Evolutionary conservation across 1,139 yeast genomes (phyloP).

Genomic region (Hansenula sp.): DNA sequence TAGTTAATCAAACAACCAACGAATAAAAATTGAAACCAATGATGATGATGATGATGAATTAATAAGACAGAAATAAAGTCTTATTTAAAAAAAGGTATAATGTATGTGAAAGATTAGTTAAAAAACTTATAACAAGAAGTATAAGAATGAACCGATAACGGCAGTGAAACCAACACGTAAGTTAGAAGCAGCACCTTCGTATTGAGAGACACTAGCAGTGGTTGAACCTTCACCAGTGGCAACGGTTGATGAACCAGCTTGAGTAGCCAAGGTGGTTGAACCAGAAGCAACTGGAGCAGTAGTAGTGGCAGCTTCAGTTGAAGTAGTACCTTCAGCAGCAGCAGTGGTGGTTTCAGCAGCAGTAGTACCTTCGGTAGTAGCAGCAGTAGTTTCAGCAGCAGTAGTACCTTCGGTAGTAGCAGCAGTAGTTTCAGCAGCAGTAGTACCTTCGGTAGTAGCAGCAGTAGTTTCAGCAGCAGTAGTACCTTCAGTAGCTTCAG

Average conservation of each 20-base stretch:
- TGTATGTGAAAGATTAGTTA: too few species aligned
- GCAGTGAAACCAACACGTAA: slow-evolving; percentile 18
- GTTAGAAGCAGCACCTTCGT: slow-evolving; percentile 21
- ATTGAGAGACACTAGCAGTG: slow-evolving; percentile 12
- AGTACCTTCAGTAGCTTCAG: background rate
- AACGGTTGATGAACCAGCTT: background rate
- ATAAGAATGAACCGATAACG: slow-evolving; percentile 20
- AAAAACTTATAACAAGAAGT: slow-evolving; percentile 19
- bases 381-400: background rate
- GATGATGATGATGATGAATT: too few species aligned
- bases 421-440: background rate
- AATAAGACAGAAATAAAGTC: too few species aligned
- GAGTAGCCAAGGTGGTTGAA: slow-evolving; percentile 3
- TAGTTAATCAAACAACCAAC: too few species aligned
- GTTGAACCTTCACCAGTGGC: slow-evolving; percentile 15
- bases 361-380: slow-evolving; percentile 16
- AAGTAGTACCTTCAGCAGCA: slow-evolving; percentile 19
- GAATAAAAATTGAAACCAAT: too few species aligned
- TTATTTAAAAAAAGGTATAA: too few species aligned
- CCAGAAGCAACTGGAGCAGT: slow-evolving; percentile 1
- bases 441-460: background rate
- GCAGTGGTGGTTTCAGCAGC: too few species aligned
- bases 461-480: background rate
- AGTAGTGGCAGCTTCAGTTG: background rate
- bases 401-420: slow-evolving; percentile 1